Evolutionary conservation across 2,329 filamentous ascomycete genomes (phyloP), one percentile per base, ranked within the genome.

Genomic region (Sclerotinia spermophila): DNA sequence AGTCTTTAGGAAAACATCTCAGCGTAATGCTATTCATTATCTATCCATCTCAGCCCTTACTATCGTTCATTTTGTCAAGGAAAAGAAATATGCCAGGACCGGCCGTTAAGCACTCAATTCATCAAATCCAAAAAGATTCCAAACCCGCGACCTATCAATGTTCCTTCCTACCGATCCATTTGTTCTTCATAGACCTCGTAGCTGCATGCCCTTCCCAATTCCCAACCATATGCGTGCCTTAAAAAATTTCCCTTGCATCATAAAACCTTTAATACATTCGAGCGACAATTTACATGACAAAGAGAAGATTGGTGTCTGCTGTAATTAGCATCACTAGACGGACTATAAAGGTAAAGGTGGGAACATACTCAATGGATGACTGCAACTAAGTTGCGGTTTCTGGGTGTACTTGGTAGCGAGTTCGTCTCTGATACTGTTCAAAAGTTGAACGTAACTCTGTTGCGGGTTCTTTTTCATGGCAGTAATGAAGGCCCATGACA

Each of bases 401-500:
- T 99, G 96, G 13, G 87, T 86, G 81, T 99, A 99, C 81, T 96
- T 96, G 53, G 88, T 88, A 75, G 92, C 84, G 71, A 99, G 85
- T 78, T 97, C 90, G 71, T 97, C 94, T 71, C 96, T 92, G 78
- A 99, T 94, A 81, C 90, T 97, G 85, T 97, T 98, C 75, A 99
- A 86, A 71, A 99, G 84, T 84, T 97, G 90, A 66, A 98, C 92
- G 79, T 99, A 99, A 82, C 92, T 97, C 84, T 98, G 96, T 80
- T 97, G 91, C 0, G 93, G 93, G 79, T 97, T 97, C 84, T 94
- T 93, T 85, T 92, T 94, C 78, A 98, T 86, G 30, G 94, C 91
- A 1, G 87, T 89, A 81, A 99, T 96, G 81, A 99, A 99, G 2
- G 96, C 96, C 89, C 92, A 97, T 5, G 94, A 97, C 96, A 99